Evolutionary conservation across 2,329 filamentous ascomycete species (phyloP).

Genomic region (Zalaria sp.): DNA sequence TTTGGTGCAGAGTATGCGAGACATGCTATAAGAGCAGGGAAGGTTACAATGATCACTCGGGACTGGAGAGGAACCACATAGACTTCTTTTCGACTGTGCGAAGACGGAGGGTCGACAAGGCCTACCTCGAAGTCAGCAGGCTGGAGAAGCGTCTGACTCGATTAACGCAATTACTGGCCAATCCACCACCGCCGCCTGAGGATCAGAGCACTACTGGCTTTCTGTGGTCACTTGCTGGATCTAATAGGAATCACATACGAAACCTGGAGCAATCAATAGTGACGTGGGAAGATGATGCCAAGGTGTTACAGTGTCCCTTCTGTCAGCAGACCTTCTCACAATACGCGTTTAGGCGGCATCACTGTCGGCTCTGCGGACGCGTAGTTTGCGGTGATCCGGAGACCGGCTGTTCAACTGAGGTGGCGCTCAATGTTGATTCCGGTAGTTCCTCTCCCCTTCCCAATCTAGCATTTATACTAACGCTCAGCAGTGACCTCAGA

Average conservation of each 20-base stretch:
- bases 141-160: conserved; percentile 87
- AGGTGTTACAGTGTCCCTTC: conserved; percentile 71
- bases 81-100: conserved; percentile 56
- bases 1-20: conserved; percentile 93
- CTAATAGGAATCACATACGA: conserved; percentile 57
- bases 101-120: conserved; percentile 66
- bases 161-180: conserved; percentile 69
- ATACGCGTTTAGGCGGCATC: conserved; percentile 85
- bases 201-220: conserved; percentile 33
- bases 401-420: conserved; percentile 72
- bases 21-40: conserved; percentile 97
- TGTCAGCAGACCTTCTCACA: conserved; percentile 91
- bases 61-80: conserved; percentile 58
- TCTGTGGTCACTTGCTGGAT: conserved; percentile 40
- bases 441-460: too few relatives aligned
- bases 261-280: conserved; percentile 81
- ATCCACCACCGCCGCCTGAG: conserved; percentile 52
- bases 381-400: conserved; percentile 82
- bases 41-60: conserved; percentile 68
- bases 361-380: conserved; percentile 84
- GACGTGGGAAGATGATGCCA: conserved; percentile 84
- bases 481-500: conserved; percentile 19
- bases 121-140: conserved; percentile 74
- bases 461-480: too few relatives aligned
- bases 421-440: conserved; percentile 63